phyloP scores from a whole-genome alignment of 768 basidiomycete species.

The Auricularia auricula-judae region DNA sequence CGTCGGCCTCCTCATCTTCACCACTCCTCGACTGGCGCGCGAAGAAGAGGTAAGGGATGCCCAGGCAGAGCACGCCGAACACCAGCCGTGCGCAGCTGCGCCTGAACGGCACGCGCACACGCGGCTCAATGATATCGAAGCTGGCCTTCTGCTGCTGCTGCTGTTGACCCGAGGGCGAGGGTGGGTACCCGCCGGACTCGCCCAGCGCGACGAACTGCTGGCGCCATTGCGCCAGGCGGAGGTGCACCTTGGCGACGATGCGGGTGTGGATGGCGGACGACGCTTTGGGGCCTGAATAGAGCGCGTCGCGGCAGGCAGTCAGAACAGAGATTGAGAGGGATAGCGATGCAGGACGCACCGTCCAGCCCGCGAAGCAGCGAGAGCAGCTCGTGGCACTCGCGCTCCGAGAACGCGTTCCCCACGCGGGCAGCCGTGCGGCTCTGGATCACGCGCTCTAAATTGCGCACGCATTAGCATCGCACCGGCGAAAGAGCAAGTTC shows the following conservation, averaged over 20 bases:
- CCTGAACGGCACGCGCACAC: conserved; percentile 25
- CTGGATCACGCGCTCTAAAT: conserved; percentile 58
- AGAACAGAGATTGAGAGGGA: conserved; percentile 10
- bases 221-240: conserved; percentile 32
- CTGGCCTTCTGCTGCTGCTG: too few relatives aligned
- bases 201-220: conserved; percentile 1
- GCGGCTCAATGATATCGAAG: neutral
- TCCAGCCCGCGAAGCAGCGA: conserved; percentile 39
- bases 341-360: neutral
- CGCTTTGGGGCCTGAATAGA: conserved; percentile 28
- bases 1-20: neutral
- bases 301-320: conserved; percentile 24
- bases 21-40: neutral
- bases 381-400: conserved; percentile 68
- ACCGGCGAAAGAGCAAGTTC: too few relatives aligned
- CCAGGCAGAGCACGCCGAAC: conserved; percentile 55
- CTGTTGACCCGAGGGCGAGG: neutral
- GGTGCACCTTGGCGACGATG: conserved; percentile 54
- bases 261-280: conserved; percentile 35
- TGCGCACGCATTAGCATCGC: conserved; percentile 7
- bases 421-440: conserved; percentile 32
- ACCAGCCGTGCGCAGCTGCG: conserved; percentile 48
- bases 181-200: neutral
- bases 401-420: conserved; percentile 58
- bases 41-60: conserved; percentile 67